Evolutionary conservation across 305 asterid genomes (phyloP).

Genomic region (Fraxinus ornus): DNA sequence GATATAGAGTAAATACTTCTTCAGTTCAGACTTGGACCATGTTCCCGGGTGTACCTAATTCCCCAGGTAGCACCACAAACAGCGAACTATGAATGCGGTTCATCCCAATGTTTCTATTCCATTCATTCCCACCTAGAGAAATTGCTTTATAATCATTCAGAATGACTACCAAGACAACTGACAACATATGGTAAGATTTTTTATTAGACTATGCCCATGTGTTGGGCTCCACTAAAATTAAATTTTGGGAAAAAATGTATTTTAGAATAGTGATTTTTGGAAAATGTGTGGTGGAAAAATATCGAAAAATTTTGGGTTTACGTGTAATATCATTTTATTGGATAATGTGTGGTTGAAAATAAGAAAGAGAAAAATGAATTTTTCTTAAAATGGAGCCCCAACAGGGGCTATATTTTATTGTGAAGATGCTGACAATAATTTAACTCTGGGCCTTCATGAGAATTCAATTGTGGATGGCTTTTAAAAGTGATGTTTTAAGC

Average conservation of each 20-base stretch:
- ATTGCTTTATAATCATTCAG: neutral
- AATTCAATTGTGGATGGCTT: neutral
- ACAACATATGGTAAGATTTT: neutral
- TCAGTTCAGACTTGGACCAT: neutral
- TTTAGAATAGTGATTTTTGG: no score
- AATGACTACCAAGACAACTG: neutral
- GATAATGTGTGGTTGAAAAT: no score
- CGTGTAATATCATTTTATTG: no score
- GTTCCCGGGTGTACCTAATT: neutral
- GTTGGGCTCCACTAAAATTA: no score
- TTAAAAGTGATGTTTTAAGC: neutral
- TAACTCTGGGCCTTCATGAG: neutral
- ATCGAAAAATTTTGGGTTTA: no score
- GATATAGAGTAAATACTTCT: neutral
- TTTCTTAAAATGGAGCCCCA: no score
- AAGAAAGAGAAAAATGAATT: no score
- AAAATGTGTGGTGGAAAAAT: no score
- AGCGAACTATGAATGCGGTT: neutral
- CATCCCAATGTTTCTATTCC: neutral
- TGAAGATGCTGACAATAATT: neutral
- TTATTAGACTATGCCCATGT: neutral
- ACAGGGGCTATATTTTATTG: neutral
- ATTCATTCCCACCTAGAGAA: neutral
- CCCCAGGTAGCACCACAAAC: neutral
- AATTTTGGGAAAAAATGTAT: no score